These are phyloP conservation scores for Arxiozyma slooffiae DNA, from an alignment of 1,139 yeast genomes.

Conservation along the genomic window DNA sequence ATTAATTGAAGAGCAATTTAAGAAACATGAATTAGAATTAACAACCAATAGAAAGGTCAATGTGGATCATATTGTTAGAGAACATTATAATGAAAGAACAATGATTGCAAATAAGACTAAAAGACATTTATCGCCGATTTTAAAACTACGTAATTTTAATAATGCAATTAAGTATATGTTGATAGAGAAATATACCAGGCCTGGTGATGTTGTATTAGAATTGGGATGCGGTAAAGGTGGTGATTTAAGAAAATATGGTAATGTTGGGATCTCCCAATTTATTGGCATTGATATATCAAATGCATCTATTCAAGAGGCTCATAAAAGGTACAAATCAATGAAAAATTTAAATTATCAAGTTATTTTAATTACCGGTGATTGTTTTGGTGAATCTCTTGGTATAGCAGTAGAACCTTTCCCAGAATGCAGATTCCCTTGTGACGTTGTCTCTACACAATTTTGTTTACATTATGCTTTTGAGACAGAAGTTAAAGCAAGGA, in stretches of 20 bases:
- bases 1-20: constrained; percentile 30
- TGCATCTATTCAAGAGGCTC: constrained; percentile 77
- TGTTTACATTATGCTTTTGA: constrained; percentile 93
- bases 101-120: constrained; percentile 54
- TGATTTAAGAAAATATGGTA: constrained; percentile 81
- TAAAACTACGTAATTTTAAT: constrained; percentile 77
- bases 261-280: constrained; percentile 61
- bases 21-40: constrained; percentile 28
- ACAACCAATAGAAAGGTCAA: constrained; percentile 26
- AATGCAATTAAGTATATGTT: constrained; percentile 83
- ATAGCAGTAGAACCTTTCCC: constrained; percentile 61
- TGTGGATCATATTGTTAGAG: constrained; percentile 53
- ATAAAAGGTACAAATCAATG: constrained; percentile 53
- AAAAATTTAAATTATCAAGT: constrained; percentile 54
- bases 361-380: constrained; percentile 84
- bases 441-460: constrained; percentile 81
- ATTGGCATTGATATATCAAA: constrained; percentile 91
- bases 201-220: constrained; percentile 56
- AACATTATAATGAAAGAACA: constrained; percentile 81
- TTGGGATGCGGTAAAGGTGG: constrained; percentile 98
- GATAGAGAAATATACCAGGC: constrained; percentile 56
- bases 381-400: constrained; percentile 62
- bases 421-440: constrained; percentile 71
- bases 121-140: constrained; percentile 72
- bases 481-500: constrained; percentile 67